Percentiles rank a stretch among this genome's conserved stretches.
phyloP scores from a whole-genome alignment of 441 rosid species.

The Lepidium campestre region DNA sequence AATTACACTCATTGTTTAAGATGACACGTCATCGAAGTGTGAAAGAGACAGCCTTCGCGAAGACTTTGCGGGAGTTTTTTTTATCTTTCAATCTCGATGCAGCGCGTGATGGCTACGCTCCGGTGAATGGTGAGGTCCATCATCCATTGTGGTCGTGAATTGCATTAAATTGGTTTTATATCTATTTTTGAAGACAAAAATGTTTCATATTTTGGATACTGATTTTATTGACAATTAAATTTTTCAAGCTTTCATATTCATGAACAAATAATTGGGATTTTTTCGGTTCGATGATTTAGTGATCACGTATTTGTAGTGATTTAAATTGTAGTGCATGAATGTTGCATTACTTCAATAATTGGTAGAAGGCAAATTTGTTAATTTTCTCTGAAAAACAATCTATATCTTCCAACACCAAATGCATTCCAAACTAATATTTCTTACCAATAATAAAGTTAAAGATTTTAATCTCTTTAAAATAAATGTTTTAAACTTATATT shows the following conservation, averaged over 20 bases:
- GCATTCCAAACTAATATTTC: too few species aligned
- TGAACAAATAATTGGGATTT: background rate
- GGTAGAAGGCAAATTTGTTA: too few species aligned
- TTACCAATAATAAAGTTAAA: too few species aligned
- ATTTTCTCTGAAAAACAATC: too few species aligned
- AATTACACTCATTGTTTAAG: background rate
- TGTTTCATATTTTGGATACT: background rate
- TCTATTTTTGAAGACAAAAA: background rate
- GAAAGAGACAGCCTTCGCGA: constrained; percentile 13
- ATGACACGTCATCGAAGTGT: constrained; percentile 11
- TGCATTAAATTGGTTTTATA: constrained; percentile 19
- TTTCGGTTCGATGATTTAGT: background rate
- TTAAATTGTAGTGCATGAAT: too few species aligned
- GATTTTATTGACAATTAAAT: background rate
- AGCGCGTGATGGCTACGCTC: background rate
- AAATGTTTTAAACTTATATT: too few species aligned
- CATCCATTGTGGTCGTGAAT: background rate
- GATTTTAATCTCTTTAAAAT: too few species aligned
- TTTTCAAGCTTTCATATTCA: background rate
- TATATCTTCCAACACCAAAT: too few species aligned
- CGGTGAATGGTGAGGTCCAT: constrained; percentile 7
- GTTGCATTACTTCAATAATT: too few species aligned
- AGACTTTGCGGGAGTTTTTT: background rate
- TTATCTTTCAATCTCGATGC: too few species aligned
- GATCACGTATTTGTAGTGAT: background rate